Base-by-base conservation (phyloP, 768 basidiomycete genomes). In the Phanerodontia chrysosporium region DNA sequence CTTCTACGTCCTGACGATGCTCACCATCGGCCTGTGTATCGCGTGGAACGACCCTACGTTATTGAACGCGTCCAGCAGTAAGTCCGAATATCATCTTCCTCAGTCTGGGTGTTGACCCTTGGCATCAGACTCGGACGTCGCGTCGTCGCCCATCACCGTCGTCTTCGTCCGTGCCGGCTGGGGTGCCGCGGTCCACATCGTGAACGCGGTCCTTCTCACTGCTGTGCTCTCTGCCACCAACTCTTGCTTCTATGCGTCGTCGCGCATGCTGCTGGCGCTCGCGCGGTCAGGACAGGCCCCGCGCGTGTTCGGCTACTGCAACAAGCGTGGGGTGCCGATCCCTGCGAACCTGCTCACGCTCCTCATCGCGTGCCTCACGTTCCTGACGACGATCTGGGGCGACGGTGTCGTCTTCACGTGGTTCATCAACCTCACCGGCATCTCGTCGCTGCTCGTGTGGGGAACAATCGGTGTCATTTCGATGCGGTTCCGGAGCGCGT, bases 381-480 rank as follows among this genome's bases (percentile, higher is more conserved):
- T 83, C 70, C 65, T 83, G 44, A 80, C 84, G 5, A 81, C 81
- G 5, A 80, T 85, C 60, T 84, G 83, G 83, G 79, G 82, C 16
- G 74, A 77, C 48, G 80, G 80, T 13, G 66, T 81, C 57, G 80
- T 80, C 44, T 83, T 84, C 62, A 78, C 76, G 1, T 83, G 81
- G 86, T 73, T 87, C 10, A 72, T 86, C 51, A 83, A 85, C 62
- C 72, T 87, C 53, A 83, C 83, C 8, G 85, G 87, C 44, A 83
- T 89, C 46, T 85, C 83, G 1, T 83, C 84, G 1, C 73, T 89
- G 51, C 78, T 89, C 59, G 84, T 85, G 44, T 89, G 87, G 86
- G 80, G 78, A 25, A 78, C 81, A 28, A 83, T 86, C 59, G 79
- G 78, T 9, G 18, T 75, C 30, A 83, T 82, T 32, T 82, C 79